Base-by-base conservation (phyloP, 1,284 basidiomycete genomes). In the Boletus albobrunnescens region DNA sequence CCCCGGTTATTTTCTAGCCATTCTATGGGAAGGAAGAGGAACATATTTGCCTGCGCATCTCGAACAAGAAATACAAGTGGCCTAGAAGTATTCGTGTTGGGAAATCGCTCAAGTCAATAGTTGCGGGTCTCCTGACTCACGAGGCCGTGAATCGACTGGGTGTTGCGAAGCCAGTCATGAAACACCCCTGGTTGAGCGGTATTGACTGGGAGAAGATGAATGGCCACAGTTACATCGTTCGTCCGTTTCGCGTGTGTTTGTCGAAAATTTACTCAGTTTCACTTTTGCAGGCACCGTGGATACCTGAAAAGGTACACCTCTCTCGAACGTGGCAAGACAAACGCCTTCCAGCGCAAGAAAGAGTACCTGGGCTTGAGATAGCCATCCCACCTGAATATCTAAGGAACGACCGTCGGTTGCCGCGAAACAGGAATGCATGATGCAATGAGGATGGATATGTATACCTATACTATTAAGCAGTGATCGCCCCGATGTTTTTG, bases 131-230 rank as follows among this genome's bases (percentile, higher is more conserved):
- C 10, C 64, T 78, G 37, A 59, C 57, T 0, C 49, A 63, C 4
- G 60, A 75, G 30, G 57, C 71, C 0, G 33, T 53, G 9, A 23
- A 68, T 22, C 68, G 78, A 23, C 58, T 77, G 6, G 78, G 77
- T 16, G 57, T 59, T 46, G 58, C 31, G 44, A 60, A n/a, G 56
- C 58, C 28, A 46, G 61, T 76, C 27, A 56, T 61, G 52, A 46
- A 55, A 11, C 70, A 76, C 46, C 57, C 64, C 2, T 74, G 71
- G 71, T 51, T 77, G 30, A 52, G 49, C 4, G 64, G 65, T 31
- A 61, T 79, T 12, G 65, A 73, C 42, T 78, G 75, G 76, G 56
- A 56, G n/a, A 70, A 65, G 53, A 68, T 78, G 61, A 47, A 63
- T 2, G 52, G 56, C 2, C 67, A 70, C 26, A 56, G 62, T 38